Base-by-base conservation (phyloP, 2,329 filamentous ascomycete species). In the Aspergillus flavus region DNA sequence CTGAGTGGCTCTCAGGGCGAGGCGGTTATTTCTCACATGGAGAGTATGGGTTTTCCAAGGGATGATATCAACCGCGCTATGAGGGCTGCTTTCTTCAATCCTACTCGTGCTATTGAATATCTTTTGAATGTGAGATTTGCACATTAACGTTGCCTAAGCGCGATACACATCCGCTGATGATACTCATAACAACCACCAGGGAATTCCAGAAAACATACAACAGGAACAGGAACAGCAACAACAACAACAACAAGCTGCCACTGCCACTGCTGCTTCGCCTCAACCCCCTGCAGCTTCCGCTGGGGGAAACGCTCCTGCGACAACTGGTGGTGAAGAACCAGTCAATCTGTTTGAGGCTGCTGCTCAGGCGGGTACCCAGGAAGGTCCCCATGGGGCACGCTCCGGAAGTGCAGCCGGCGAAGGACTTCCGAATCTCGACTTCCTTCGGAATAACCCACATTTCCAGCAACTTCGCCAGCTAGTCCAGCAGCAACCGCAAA, bases 381-480 rank as follows among this genome's bases (percentile, higher is more conserved):
- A 80, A 65, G 76, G 81, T 62, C 78, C 79, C 61, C 68, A 64
- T 36, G 67, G 64, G n/a, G 61, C 65, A 60, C 63, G 72, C 46
- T 79, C 82, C 65, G 81, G 84, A 56, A 73, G 84, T 58, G 72
- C 75, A 65, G 74, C 71, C 23, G 85, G 82, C 39, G 84, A 79
- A 63, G 86, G 86, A 46, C 81, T 92, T 30, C 91, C 90, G 30
- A 96, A 94, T 74, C 87, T 99, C 63, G 94, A 98, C 68, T 98
- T 97, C 78, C 84, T 99, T 61, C 90, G 95, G 74, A 92, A 94
- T 79, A 98, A 98, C 78, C 90, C 94, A 28, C 94, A 98, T 79
- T 99, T 99, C 82, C 95, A 98, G 81, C 95, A 99, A 81, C 87
- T 99, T 64, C 91, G 95, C 67, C 94, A 97, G 81, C 90, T 99